Percentiles rank a stretch among this genome's conserved stretches.
These are phyloP conservation scores for Penicillium sp. DNA, from an alignment of 2,329 filamentous ascomycete species.

Conservation along the genomic window DNA sequence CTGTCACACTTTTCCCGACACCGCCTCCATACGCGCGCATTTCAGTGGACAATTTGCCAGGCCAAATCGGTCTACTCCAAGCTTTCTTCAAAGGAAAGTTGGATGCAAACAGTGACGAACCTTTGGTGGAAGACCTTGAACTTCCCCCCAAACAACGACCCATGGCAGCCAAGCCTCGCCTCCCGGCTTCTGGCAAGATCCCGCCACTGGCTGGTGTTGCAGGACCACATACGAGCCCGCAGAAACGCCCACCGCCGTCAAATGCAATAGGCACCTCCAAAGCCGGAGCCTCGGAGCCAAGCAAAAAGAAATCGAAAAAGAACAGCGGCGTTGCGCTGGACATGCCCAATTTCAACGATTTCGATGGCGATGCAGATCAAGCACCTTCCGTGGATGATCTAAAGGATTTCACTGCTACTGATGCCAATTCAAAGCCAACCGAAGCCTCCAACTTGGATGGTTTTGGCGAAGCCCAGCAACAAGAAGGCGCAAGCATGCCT, in stretches of 20 bases:
- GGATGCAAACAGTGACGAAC: slow-evolving; percentile 78
- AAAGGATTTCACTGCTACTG: slow-evolving; percentile 13
- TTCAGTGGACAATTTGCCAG: slow-evolving; percentile 74
- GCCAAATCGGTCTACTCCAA: slow-evolving; percentile 84
- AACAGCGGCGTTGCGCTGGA: slow-evolving; percentile 40
- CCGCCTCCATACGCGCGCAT: slow-evolving; percentile 77
- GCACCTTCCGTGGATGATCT: slow-evolving; percentile 10
- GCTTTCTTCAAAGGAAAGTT: slow-evolving; percentile 91
- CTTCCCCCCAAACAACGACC: slow-evolving; percentile 85
- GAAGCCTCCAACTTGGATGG: slow-evolving; percentile 15
- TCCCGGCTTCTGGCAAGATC: slow-evolving; percentile 53
- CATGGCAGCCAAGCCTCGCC: slow-evolving; percentile 46
- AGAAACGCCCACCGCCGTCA: slow-evolving; percentile 44
- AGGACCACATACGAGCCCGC: slow-evolving; percentile 42
- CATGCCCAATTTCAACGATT: slow-evolving; percentile 22
- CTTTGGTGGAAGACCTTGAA: slow-evolving; percentile 91
- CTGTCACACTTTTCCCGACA: slow-evolving; percentile 61
- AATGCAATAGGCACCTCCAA: slow-evolving; percentile 31
- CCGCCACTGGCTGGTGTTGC: slow-evolving; percentile 37
- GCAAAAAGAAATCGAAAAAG: slow-evolving; percentile 50
- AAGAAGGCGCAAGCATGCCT: slow-evolving; percentile 9
- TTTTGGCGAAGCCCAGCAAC: slow-evolving; percentile 11
- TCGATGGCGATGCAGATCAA: slow-evolving; percentile 35
- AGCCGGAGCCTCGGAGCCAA: slow-evolving; percentile 37
- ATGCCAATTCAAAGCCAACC: slow-evolving; percentile 5